Evolutionary conservation across 2,329 filamentous ascomycete species (phyloP), one percentile per base, ranked within the genome.

Genomic region (Escovopsis sp.): DNA sequence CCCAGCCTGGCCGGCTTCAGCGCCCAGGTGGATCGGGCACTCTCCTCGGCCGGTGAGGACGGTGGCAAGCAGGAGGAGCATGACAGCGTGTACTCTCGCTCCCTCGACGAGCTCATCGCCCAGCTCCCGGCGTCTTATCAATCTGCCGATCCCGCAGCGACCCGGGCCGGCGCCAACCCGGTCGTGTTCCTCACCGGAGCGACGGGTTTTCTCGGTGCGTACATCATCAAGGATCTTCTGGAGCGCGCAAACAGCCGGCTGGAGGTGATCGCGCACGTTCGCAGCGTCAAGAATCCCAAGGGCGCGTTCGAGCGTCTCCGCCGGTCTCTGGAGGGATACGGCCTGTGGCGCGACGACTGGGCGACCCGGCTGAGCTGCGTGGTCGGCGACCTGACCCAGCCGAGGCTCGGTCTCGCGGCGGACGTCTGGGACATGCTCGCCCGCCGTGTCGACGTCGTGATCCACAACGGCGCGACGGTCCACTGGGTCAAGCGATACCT

Each of bases 401-500:
- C 81, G 1, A 71, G 73, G 12, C 77, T 95, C 12, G 87, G 86
- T 9, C 62, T 94, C n/a, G 69, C 74, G 7, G 68, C 76, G 9
- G 65, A 65, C 2, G 66, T 64, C 1, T 94, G 84, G 82, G 67
- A 80, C 40, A 65, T 61, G 6, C 56, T 95, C 3, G 66, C 72
- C 4, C 63, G 80, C 3, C 69, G 77, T 28, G 82, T 80, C 0
- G 85, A 94, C 55, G 71, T 79, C 1, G 67, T 87, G 3, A 74
- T 88, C 33, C 82, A 95, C 66, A 95, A 94, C 55, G 88, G 84
- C 33, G 85, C 86, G 11, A 66, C 69, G 26, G 80, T 85, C 6
- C 81, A 94, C 58, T 94, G 86, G 87, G 76, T 94, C 19, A 71
- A 78, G 54, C 77, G 73, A 6, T 95, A 94, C 59, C 69, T 77